These are phyloP conservation scores for Lachnellula occidentalis DNA, from an alignment of 2,329 filamentous ascomycete genomes.

Conservation along the genomic window DNA sequence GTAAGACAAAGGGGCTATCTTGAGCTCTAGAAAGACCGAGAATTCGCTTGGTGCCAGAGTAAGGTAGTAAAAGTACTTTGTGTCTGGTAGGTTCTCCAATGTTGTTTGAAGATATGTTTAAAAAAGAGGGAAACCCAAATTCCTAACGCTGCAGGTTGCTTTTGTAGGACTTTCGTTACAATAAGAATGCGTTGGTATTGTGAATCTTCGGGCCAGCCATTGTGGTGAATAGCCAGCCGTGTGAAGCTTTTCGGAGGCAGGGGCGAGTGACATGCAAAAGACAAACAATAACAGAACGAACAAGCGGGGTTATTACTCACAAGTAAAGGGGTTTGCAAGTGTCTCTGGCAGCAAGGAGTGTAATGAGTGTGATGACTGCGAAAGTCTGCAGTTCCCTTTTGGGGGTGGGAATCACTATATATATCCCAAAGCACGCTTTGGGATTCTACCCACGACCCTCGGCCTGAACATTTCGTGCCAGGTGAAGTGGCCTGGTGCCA, in stretches of 20 bases:
- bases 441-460: neutral
- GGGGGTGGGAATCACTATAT: constrained; percentile 11
- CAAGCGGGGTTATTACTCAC: constrained; percentile 11
- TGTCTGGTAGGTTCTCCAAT: neutral
- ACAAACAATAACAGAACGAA: neutral
- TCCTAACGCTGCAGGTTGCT: neutral
- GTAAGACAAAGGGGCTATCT: constrained; percentile 2
- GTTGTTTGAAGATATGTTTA: neutral
- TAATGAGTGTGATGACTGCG: constrained; percentile 15
- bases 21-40: neutral
- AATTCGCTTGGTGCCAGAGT: neutral
- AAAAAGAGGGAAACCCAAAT: neutral
- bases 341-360: constrained; percentile 5
- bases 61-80: neutral
- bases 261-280: neutral
- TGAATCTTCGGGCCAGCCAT: neutral
- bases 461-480: constrained; percentile 8
- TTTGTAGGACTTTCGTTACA: neutral
- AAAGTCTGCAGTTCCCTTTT: constrained; percentile 10
- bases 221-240: neutral
- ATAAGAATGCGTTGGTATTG: neutral
- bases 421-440: constrained; percentile 13
- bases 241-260: neutral
- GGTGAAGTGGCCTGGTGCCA: constrained; percentile 14
- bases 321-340: constrained; percentile 3